Conservation (phyloP, 495 filamentous ascomycete genomes). For the Penicillium roqueforti region DNA sequence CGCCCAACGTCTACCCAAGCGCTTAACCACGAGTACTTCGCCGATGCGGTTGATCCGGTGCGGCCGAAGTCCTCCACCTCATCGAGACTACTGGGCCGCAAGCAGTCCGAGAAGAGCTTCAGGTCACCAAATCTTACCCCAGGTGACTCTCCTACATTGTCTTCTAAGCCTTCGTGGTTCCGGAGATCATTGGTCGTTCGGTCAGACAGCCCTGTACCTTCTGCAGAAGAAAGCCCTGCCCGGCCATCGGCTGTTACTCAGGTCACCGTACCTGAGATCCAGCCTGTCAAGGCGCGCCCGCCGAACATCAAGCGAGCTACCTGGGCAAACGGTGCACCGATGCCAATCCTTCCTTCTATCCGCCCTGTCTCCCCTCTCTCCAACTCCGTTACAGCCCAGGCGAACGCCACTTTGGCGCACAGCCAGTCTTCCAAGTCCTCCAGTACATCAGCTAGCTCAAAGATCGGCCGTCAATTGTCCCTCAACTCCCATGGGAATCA, state of each 20-base stretch:
- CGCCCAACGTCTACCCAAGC: constrained; percentile 94
- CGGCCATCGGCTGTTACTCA: constrained; percentile 51
- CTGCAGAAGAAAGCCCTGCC: constrained; percentile 32
- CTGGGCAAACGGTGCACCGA: constrained; percentile 89
- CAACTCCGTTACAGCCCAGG: constrained; percentile 88
- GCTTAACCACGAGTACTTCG: constrained; percentile 89
- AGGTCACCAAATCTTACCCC: constrained; percentile 59
- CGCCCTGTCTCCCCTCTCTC: constrained; percentile 90
- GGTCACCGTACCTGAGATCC: constrained; percentile 47
- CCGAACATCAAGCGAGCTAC: constrained; percentile 71
- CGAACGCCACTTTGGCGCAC: constrained; percentile 44
- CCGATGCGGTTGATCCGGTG: constrained; percentile 90
- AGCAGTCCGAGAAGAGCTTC: constrained; percentile 74
- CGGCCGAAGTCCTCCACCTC: constrained; percentile 84
- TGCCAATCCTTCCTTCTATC: constrained; percentile 96
- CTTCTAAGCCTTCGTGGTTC: constrained; percentile 92
- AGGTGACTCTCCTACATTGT: constrained; percentile 61
- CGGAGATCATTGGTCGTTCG: constrained; percentile 82
- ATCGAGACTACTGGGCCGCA: constrained; percentile 73
- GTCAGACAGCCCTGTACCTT: constrained; percentile 53
- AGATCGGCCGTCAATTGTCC: constrained; percentile 93
- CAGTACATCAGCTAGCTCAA: constrained; percentile 60
- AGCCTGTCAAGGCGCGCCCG: constrained; percentile 54
- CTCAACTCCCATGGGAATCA: constrained; percentile 92
- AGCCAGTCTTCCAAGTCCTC: constrained; percentile 25